Conservation (phyloP, 2,329 filamentous ascomycete genomes). For the Metarhizium brunneum region DNA sequence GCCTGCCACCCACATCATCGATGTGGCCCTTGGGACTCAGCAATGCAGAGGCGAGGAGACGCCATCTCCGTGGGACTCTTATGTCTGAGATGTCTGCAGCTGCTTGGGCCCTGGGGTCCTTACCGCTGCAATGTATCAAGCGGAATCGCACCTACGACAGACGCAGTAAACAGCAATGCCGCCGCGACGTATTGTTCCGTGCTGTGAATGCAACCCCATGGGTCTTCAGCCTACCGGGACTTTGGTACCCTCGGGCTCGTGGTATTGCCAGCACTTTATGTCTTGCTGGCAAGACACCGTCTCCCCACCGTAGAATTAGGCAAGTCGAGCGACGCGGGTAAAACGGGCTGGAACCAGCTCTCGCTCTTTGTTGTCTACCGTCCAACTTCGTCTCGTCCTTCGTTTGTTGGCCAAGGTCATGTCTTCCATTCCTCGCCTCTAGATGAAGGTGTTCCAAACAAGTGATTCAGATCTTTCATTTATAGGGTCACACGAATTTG, state of each 20-base stretch:
- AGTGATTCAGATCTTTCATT: slow-evolving; percentile 25
- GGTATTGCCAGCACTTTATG: slow-evolving; percentile 7
- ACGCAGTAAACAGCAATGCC: neutral
- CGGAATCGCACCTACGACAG: neutral
- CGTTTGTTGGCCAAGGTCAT: slow-evolving; percentile 2
- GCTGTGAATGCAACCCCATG: neutral
- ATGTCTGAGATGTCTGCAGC: slow-evolving; percentile 4
- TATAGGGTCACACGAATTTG: slow-evolving; percentile 25
- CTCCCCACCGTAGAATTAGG: slow-evolving; percentile 2
- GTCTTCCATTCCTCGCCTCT: slow-evolving; percentile 22
- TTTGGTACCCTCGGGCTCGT: slow-evolving; percentile 4
- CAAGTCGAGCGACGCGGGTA: slow-evolving; percentile 1
- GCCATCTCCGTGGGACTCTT: neutral
- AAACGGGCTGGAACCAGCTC: neutral
- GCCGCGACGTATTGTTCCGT: neutral
- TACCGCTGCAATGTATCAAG: neutral
- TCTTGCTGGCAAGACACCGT: slow-evolving; percentile 10
- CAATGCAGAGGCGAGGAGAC: neutral
- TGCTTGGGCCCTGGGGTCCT: neutral
- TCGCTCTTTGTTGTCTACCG: neutral
- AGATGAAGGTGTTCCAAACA: slow-evolving; percentile 24
- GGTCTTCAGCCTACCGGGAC: slow-evolving; percentile 1
- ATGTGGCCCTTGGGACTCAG: slow-evolving; percentile 2
- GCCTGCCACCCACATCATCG: slow-evolving; percentile 3
- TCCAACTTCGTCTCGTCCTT: neutral